phyloP scores from a whole-genome alignment of 495 filamentous ascomycete species.

The Penicillium odoratum region DNA sequence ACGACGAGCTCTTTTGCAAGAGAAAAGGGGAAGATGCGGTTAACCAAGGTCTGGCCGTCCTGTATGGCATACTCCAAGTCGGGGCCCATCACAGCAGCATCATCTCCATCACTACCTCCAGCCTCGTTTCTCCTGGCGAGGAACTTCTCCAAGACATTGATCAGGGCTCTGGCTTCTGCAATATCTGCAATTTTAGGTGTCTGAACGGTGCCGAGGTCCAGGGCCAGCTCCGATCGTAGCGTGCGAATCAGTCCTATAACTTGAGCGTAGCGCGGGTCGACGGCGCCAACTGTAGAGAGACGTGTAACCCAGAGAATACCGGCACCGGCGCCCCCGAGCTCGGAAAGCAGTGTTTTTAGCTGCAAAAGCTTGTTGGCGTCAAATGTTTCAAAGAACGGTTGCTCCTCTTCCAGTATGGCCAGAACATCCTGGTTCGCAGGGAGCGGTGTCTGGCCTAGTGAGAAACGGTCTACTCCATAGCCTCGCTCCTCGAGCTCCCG shows the following conservation, averaged over 20 bases:
- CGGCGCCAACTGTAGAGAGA: slow-evolving; percentile 4
- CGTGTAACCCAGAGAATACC: slow-evolving; percentile 8
- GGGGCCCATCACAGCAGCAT: background rate
- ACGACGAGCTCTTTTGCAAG: background rate
- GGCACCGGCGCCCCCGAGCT: background rate
- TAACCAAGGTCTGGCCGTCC: slow-evolving; percentile 31
- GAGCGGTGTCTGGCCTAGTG: slow-evolving; percentile 17
- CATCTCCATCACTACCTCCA: background rate
- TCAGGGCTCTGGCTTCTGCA: too few species aligned
- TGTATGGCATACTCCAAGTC: slow-evolving; percentile 2
- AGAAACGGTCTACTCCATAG: slow-evolving; percentile 12
- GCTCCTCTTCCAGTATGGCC: slow-evolving; percentile 31
- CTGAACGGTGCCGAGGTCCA: slow-evolving; percentile 4
- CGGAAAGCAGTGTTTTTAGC: slow-evolving; percentile 14
- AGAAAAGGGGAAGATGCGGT: slow-evolving; percentile 10
- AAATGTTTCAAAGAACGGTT: slow-evolving; percentile 37
- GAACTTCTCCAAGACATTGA: slow-evolving; percentile 3
- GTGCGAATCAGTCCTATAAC: slow-evolving; percentile 9
- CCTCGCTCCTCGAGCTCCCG: background rate
- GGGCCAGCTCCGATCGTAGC: slow-evolving; percentile 2
- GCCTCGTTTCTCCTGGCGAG: background rate
- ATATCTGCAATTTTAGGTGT: too few species aligned
- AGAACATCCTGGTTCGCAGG: slow-evolving; percentile 35
- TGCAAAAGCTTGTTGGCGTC: slow-evolving; percentile 13
- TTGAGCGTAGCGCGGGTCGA: slow-evolving; percentile 5